phyloP scores from a whole-genome alignment of 371 early-diverging fungal genomes.

The Mucor sp. region DNA sequence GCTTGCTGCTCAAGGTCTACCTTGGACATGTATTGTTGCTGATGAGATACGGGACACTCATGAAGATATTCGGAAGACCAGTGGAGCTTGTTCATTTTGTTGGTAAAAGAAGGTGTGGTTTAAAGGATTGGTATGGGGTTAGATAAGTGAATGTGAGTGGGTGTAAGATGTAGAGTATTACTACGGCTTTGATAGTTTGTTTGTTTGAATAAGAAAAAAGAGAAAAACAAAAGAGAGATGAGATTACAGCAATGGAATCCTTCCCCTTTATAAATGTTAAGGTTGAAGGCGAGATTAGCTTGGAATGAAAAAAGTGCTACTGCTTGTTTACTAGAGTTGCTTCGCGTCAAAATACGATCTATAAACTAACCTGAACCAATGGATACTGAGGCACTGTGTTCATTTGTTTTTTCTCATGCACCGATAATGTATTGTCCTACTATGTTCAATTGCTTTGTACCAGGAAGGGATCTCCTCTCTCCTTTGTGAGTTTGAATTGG shows the following conservation, averaged over 20 bases:
- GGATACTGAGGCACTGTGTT: not conserved
- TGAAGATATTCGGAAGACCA: constrained; percentile 37
- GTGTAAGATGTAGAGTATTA: not conserved
- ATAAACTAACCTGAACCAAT: constrained; percentile 9
- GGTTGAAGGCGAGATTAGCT: not conserved
- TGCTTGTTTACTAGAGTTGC: not conserved
- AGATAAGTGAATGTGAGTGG: constrained; percentile 3
- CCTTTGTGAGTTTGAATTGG: not conserved
- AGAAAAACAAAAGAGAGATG: not conserved
- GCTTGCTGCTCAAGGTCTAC: constrained; percentile 24
- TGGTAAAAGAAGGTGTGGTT: not conserved
- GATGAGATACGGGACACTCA: constrained; percentile 29
- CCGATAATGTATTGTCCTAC: constrained; percentile 11
- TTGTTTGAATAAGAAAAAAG: constrained; percentile 3
- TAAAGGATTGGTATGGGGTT: constrained; percentile 12
- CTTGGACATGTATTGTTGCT: constrained; percentile 22
- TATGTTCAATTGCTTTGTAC: not conserved
- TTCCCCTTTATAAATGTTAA: not conserved
- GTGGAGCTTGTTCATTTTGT: constrained; percentile 14
- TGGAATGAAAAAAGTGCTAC: constrained; percentile 5
- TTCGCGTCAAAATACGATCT: constrained; percentile 9
- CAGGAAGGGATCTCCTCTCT: not conserved
- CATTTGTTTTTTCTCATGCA: constrained; percentile 8
- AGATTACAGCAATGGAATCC: not conserved
- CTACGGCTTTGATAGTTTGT: not conserved